Percentiles rank a stretch among this genome's conserved stretches.
These are phyloP conservation scores for Zalerion maritima DNA, from an alignment of 495 filamentous ascomycete species.

Conservation along the genomic window DNA sequence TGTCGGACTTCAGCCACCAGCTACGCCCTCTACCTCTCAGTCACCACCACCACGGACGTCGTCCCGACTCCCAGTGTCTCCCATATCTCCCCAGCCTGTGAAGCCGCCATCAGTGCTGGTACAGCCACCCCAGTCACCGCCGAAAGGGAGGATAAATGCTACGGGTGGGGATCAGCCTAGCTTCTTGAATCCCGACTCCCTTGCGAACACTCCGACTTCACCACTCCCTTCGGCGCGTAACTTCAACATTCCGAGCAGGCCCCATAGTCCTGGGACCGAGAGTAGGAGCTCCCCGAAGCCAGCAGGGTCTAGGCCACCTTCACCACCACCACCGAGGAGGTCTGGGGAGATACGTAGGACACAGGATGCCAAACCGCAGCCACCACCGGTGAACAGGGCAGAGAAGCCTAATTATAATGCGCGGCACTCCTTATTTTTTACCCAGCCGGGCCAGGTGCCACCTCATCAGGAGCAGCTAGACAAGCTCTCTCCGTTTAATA, in stretches of 20 bases:
- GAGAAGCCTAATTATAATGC: slow-evolving; percentile 63
- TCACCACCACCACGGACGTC: slow-evolving; percentile 14
- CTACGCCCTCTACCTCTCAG: too few species aligned
- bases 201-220: slow-evolving; percentile 30
- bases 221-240: slow-evolving; percentile 33
- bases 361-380: slow-evolving; percentile 25
- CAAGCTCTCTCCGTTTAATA: slow-evolving; percentile 75
- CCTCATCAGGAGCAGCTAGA: slow-evolving; percentile 24
- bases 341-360: slow-evolving; percentile 36
- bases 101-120: slow-evolving; percentile 55
- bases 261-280: slow-evolving; percentile 33
- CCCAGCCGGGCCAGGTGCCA: slow-evolving; percentile 16
- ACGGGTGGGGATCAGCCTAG: slow-evolving; percentile 22
- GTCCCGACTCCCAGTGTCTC: slow-evolving; percentile 19
- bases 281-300: slow-evolving; percentile 27
- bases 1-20: too few species aligned
- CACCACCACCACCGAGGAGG: slow-evolving; percentile 38
- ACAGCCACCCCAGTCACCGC: slow-evolving; percentile 63
- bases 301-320: slow-evolving; percentile 29
- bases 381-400: slow-evolving; percentile 65
- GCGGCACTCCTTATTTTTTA: slow-evolving; percentile 13
- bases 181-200: slow-evolving; percentile 31
- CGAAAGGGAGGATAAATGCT: slow-evolving; percentile 29
- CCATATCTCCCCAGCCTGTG: slow-evolving; percentile 40
- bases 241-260: slow-evolving; percentile 38